Percentiles rank a stretch among this genome's conserved stretches.
Conservation (phyloP, 331 rosid genomes). For the Rhamnella rubrinervis region DNA sequence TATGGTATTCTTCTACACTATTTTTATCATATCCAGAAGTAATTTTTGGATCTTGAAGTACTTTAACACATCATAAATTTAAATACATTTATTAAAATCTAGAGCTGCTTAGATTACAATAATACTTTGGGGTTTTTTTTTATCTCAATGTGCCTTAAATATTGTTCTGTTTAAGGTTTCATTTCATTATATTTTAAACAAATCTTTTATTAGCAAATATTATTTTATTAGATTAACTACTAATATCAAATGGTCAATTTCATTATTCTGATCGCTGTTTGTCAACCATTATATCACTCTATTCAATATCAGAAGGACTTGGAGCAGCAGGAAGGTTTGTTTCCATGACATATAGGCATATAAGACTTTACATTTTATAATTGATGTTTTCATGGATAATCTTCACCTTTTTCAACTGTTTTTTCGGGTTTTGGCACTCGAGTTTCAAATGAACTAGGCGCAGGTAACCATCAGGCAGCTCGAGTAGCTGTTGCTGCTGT, state of each 20-base stretch:
- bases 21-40: background rate
- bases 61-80: background rate
- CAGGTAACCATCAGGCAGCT: constrained; percentile 45
- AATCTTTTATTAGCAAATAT: too few species aligned
- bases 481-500: constrained; percentile 29
- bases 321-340: constrained; percentile 46
- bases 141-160: background rate
- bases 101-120: too few species aligned
- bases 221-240: too few species aligned
- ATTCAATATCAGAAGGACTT: constrained; percentile 38
- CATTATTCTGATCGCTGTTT: constrained; percentile 36
- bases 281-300: constrained; percentile 42
- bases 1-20: constrained; percentile 20
- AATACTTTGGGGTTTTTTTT: too few species aligned
- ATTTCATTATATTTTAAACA: too few species aligned
- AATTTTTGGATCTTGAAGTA: background rate
- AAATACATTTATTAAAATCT: too few species aligned
- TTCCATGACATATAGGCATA: background rate
- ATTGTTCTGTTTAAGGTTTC: background rate
- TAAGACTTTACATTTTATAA: background rate
- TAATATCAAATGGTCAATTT: too few species aligned
- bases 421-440: constrained; percentile 23
- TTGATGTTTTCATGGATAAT: background rate
- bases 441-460: constrained; percentile 45
- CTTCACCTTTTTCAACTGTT: background rate